A percentile compares a stretch with the other conserved stretches of the same genome.
These are phyloP conservation scores for Rosa chinensis DNA, from an alignment of 306 rosid species.

Conservation along the genomic window DNA sequence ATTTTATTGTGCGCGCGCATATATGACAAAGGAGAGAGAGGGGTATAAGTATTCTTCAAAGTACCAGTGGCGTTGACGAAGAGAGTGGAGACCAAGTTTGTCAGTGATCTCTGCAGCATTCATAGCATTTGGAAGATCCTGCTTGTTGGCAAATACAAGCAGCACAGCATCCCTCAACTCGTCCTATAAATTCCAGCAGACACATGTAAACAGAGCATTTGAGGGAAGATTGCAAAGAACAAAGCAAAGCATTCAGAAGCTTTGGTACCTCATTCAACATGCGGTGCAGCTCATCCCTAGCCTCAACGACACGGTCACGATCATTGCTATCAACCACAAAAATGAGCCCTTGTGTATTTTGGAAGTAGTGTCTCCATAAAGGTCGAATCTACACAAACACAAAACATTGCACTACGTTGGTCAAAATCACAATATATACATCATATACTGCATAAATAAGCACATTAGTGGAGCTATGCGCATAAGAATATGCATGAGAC, in stretches of 20 bases:
- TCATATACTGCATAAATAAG: neutral
- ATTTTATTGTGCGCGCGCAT: neutral
- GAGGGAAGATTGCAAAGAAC: neutral
- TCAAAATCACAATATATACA: neutral
- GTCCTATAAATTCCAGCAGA: constrained; percentile 31
- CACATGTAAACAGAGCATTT: neutral
- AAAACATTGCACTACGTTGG: neutral
- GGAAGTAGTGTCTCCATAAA: constrained; percentile 60
- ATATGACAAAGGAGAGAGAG: neutral
- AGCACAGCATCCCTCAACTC: constrained; percentile 56
- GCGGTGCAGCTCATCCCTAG: constrained; percentile 48
- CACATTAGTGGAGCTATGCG: neutral
- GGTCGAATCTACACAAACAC: constrained; percentile 41
- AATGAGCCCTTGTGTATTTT: constrained; percentile 61
- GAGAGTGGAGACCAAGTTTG: constrained; percentile 55
- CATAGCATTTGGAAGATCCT: constrained; percentile 64
- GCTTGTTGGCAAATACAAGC: constrained; percentile 62
- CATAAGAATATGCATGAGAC: neutral
- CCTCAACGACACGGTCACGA: constrained; percentile 61
- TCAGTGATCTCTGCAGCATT: constrained; percentile 60
- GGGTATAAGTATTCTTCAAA: neutral
- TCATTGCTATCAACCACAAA: constrained; percentile 66
- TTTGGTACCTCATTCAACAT: constrained; percentile 62
- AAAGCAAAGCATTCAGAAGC: neutral
- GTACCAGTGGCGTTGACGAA: constrained; percentile 64